These are phyloP conservation scores for Talaromyces liani DNA, from an alignment of 495 filamentous ascomycete species.

Conservation along the genomic window DNA sequence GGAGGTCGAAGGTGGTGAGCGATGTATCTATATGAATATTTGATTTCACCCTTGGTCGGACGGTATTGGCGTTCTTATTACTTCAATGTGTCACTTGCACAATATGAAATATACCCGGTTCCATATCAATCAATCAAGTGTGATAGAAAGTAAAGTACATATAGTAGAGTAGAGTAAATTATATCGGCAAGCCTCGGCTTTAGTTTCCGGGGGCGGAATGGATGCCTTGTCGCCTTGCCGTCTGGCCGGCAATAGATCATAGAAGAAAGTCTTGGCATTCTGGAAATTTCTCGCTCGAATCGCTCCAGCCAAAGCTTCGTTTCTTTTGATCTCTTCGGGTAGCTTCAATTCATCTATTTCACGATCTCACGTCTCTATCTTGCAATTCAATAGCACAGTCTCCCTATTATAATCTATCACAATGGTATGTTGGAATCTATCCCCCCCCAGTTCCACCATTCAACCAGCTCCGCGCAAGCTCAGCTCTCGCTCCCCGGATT, in stretches of 20 bases:
- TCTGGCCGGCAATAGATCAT: background rate
- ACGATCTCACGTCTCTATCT: background rate
- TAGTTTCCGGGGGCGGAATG: background rate
- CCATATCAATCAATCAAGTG: background rate
- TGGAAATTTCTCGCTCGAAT: slow-evolving; percentile 42
- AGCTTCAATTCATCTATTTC: background rate
- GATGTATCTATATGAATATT: background rate
- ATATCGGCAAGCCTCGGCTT: slow-evolving; percentile 6
- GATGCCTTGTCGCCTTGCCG: background rate
- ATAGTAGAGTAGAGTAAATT: background rate
- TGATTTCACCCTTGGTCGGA: background rate
- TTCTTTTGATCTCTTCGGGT: background rate
- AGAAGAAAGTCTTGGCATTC: slow-evolving; percentile 40
- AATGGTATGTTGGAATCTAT: slow-evolving; percentile 1
- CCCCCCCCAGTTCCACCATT: background rate
- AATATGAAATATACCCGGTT: background rate
- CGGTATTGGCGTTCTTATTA: background rate
- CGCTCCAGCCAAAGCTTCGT: background rate
- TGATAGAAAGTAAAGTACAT: background rate
- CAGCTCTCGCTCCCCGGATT: background rate
- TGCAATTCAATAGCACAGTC: background rate
- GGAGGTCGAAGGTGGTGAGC: slow-evolving; percentile 31
- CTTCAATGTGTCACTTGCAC: background rate
- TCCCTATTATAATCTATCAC: background rate
- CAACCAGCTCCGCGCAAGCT: background rate